Evolutionary conservation across 2,329 filamentous ascomycete genomes (phyloP).

Genomic region (Salinomyces thailandicus): DNA sequence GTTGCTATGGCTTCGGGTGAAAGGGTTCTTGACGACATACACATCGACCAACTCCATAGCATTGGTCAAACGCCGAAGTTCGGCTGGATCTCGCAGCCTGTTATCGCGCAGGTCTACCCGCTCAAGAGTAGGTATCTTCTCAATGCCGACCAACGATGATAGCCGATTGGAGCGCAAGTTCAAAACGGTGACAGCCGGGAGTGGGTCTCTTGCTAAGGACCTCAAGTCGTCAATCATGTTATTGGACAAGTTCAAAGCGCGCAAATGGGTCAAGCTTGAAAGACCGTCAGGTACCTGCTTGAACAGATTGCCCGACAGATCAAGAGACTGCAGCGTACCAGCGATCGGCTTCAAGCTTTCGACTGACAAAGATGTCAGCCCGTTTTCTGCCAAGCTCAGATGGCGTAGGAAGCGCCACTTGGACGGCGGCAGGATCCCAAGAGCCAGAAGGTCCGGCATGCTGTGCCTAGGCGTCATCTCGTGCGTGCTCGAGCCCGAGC

Average conservation of each 20-base stretch:
- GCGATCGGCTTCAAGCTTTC: conserved; percentile 70
- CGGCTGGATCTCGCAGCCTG: conserved; percentile 76
- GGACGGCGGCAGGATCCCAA: conserved; percentile 63
- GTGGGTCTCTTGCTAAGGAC: conserved; percentile 71
- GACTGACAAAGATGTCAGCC: conserved; percentile 66
- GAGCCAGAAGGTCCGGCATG: conserved; percentile 63
- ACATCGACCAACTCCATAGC: conserved; percentile 88
- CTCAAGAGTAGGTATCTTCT: conserved; percentile 79
- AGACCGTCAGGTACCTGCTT: conserved; percentile 89
- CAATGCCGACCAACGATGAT: conserved; percentile 76
- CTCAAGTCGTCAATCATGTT: conserved; percentile 97
- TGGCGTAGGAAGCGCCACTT: conserved; percentile 96
- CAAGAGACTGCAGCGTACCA: conserved; percentile 80
- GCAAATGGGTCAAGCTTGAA: conserved; percentile 72
- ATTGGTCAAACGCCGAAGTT: conserved; percentile 77
- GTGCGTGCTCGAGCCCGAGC: conserved; percentile 68
- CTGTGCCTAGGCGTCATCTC: conserved; percentile 52
- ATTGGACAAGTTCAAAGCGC: conserved; percentile 84
- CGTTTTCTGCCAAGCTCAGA: conserved; percentile 84
- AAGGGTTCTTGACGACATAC: conserved; percentile 86
- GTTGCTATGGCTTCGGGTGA: conserved; percentile 72
- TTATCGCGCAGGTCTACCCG: conserved; percentile 88
- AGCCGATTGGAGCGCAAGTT: conserved; percentile 86
- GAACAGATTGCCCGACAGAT: conserved; percentile 87
- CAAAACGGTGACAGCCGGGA: conserved; percentile 86